phyloP scores from a whole-genome alignment of 2,329 filamentous ascomycete species.

The Verticillium albo-atrum region DNA sequence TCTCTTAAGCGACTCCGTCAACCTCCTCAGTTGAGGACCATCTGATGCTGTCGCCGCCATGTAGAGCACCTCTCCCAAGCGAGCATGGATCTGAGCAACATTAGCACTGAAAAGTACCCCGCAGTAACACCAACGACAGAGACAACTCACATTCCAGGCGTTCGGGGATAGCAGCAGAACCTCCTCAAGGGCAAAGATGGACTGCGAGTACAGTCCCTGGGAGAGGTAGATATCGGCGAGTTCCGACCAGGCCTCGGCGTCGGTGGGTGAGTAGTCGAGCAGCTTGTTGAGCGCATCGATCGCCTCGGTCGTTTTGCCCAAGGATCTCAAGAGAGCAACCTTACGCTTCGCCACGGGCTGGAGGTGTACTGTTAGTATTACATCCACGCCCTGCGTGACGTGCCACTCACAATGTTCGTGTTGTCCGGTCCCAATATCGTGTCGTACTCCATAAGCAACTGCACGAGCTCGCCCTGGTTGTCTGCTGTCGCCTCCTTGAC shows the following conservation, averaged over 20 bases:
- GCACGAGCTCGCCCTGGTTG: slow-evolving; percentile 59
- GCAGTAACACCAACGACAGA: too few relatives aligned
- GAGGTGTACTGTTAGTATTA: slow-evolving; percentile 22
- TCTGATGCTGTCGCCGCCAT: slow-evolving; percentile 54
- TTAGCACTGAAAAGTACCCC: not conserved
- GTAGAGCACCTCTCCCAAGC: slow-evolving; percentile 77
- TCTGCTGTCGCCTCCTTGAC: slow-evolving; percentile 78
- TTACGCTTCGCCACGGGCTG: slow-evolving; percentile 83
- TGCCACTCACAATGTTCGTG: slow-evolving; percentile 69
- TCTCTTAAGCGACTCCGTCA: slow-evolving; percentile 73
- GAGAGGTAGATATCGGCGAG: slow-evolving; percentile 80
- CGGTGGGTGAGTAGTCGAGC: slow-evolving; percentile 79
- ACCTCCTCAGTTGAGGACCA: slow-evolving; percentile 41
- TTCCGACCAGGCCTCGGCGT: slow-evolving; percentile 92
- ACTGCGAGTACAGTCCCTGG: slow-evolving; percentile 75
- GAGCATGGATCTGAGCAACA: slow-evolving; percentile 71
- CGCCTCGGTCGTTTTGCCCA: slow-evolving; percentile 68
- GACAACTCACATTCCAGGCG: slow-evolving; percentile 79
- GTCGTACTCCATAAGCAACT: slow-evolving; percentile 74
- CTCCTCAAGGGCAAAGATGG: slow-evolving; percentile 86
- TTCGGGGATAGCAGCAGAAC: slow-evolving; percentile 82
- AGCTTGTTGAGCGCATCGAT: slow-evolving; percentile 69
- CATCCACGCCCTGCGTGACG: not conserved
- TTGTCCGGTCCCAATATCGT: slow-evolving; percentile 67
- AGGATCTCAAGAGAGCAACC: slow-evolving; percentile 71